A percentile compares a stretch with the other conserved stretches of the same genome.
Evolutionary conservation across 139 green algal genomes (phyloP).

Genomic region (Volvox africanus): DNA sequence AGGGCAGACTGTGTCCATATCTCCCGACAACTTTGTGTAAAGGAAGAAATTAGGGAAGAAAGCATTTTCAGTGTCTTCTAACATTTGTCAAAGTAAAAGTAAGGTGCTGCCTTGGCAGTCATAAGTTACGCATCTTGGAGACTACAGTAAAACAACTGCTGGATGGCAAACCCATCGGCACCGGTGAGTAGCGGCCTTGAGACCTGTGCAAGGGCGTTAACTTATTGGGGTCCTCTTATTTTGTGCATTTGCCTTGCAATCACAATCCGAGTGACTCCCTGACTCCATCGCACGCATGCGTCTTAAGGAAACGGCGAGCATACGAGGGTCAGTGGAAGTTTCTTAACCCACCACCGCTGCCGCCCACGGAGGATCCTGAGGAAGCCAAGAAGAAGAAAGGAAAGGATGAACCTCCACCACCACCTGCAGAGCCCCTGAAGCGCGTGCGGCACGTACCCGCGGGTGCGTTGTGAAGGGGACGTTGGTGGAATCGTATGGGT

Average conservation of each 20-base stretch:
- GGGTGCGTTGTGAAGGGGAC: no score
- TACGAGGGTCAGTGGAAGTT: slow-evolving; percentile 60
- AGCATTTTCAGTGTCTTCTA: no score
- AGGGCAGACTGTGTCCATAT: no score
- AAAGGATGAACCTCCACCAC: slow-evolving; percentile 54
- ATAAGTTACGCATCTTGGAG: not conserved
- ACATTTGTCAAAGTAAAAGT: no score
- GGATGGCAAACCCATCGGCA: slow-evolving; percentile 20
- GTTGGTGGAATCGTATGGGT: no score
- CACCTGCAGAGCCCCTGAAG: slow-evolving; percentile 51
- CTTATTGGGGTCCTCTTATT: no score
- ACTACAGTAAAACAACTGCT: not conserved
- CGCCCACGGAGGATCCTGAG: slow-evolving; percentile 38
- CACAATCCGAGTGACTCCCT: no score
- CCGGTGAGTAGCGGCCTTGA: not conserved
- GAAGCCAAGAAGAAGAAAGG: slow-evolving; percentile 48
- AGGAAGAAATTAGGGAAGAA: no score
- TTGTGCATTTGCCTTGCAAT: no score
- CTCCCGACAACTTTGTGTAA: not conserved
- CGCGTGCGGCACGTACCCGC: slow-evolving; percentile 54
- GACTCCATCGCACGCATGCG: no score
- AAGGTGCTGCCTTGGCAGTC: not conserved
- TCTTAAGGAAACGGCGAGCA: not conserved
- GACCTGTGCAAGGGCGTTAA: not conserved
- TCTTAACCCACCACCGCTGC: slow-evolving; percentile 30